These are phyloP conservation scores for Calonectria pseudoreteaudii DNA, from an alignment of 2,329 filamentous ascomycete species.

Conservation along the genomic window DNA sequence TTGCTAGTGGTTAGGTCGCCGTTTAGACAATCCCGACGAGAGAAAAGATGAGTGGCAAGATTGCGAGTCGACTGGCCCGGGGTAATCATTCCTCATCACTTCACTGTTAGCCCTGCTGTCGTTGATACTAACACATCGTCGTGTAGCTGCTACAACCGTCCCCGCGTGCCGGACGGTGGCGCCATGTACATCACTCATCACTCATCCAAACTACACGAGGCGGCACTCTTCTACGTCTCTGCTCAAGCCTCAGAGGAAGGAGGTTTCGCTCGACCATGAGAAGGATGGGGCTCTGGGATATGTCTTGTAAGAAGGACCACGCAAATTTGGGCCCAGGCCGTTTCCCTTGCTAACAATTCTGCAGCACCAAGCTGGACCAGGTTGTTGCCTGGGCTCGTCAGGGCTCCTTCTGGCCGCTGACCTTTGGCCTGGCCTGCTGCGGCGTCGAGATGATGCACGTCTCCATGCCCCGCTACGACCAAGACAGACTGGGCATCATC, in stretches of 20 bases:
- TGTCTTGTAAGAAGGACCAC: not conserved
- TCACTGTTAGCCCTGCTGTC: not conserved
- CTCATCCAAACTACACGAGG: not conserved
- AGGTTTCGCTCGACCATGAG: not conserved
- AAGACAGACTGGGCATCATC: constrained; percentile 73
- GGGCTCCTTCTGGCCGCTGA: constrained; percentile 70
- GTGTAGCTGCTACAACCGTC: not conserved
- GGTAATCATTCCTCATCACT: not conserved
- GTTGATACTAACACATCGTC: not conserved
- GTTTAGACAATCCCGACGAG: not conserved
- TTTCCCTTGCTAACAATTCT: not conserved
- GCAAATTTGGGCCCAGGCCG: too few species aligned
- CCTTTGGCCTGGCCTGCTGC: constrained; percentile 73
- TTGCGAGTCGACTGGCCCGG: not conserved
- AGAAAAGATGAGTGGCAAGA: constrained; percentile 1
- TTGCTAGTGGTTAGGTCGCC: not conserved
- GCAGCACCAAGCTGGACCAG: constrained; percentile 64
- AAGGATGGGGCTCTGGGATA: constrained; percentile 7
- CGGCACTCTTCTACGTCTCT: not conserved
- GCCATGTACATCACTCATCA: not conserved
- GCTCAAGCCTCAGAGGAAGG: not conserved
- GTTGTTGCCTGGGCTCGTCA: constrained; percentile 69
- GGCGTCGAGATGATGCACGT: constrained; percentile 74
- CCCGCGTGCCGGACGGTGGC: not conserved
- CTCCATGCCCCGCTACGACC: constrained; percentile 72